Conservation (phyloP, 352 stramenopile species). For the Plasmopara viticola region DNA sequence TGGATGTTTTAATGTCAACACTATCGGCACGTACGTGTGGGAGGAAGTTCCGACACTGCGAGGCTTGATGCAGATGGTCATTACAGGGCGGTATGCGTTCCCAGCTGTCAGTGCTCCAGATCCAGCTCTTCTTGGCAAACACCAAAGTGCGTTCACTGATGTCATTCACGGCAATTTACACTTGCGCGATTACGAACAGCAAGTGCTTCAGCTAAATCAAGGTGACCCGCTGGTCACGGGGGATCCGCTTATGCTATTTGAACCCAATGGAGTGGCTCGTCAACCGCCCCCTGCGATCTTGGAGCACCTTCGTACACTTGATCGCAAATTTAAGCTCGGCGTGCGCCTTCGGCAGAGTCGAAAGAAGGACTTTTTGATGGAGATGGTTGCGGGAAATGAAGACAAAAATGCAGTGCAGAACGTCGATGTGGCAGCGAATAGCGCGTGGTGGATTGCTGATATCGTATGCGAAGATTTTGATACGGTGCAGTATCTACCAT, state of each 20-base stretch:
- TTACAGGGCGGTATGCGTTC: constrained; percentile 70
- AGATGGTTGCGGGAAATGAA: constrained; percentile 68
- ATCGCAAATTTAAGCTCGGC: constrained; percentile 72
- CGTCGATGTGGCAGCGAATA: constrained; percentile 18
- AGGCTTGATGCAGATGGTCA: constrained; percentile 82
- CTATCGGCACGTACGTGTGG: constrained; percentile 73
- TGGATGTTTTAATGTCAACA: constrained; percentile 70
- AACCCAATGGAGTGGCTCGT: constrained; percentile 55
- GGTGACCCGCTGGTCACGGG: constrained; percentile 35
- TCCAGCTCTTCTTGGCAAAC: constrained; percentile 50
- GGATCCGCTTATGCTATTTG: constrained; percentile 69
- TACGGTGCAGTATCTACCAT: constrained; percentile 74
- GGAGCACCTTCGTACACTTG: constrained; percentile 60
- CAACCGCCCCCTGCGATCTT: constrained; percentile 67
- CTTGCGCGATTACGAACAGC: constrained; percentile 64
- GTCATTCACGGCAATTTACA: constrained; percentile 54
- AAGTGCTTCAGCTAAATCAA: constrained; percentile 49
- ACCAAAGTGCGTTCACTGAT: constrained; percentile 45
- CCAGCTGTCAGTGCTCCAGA: constrained; percentile 55
- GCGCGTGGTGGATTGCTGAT: constrained; percentile 79
- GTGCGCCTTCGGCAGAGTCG: constrained; percentile 72
- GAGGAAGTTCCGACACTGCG: constrained; percentile 65
- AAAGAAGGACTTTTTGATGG: constrained; percentile 78
- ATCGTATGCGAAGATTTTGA: constrained; percentile 83
- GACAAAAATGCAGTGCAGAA: constrained; percentile 21